phyloP scores from a whole-genome alignment of 2,329 filamentous ascomycete species.

The Alternaria postmessia region DNA sequence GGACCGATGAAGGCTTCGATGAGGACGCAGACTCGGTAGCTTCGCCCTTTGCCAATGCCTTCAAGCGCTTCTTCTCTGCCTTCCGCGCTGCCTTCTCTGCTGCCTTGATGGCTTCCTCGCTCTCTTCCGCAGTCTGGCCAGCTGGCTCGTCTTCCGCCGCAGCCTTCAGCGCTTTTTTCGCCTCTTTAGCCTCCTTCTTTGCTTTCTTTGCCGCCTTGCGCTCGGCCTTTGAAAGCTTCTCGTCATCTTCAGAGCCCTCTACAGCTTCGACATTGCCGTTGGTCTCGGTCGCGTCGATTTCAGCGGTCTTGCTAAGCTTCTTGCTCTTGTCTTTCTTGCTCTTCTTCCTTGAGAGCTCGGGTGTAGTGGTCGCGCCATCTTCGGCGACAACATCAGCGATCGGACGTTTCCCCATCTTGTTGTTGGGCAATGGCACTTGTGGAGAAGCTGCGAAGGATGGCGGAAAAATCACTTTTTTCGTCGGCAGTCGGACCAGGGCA shows the following conservation, averaged over 20 bases:
- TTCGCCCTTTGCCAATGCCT: slow-evolving; percentile 42
- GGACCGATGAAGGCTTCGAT: slow-evolving; percentile 27
- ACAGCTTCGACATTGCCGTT: slow-evolving; percentile 29
- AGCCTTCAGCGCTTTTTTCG: slow-evolving; percentile 30
- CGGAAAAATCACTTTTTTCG: slow-evolving; percentile 26
- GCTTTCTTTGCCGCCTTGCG: slow-evolving; percentile 54
- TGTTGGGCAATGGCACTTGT: slow-evolving; percentile 9
- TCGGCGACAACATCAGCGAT: slow-evolving; percentile 43
- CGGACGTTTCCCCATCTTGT: slow-evolving; percentile 49
- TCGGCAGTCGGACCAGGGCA: slow-evolving; percentile 16
- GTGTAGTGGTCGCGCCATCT: slow-evolving; percentile 28
- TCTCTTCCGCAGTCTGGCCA: slow-evolving; percentile 37
- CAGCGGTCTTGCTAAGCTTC: slow-evolving; percentile 32
- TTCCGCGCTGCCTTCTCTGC: slow-evolving; percentile 48
- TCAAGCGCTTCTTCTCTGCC: slow-evolving; percentile 50
- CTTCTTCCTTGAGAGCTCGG: slow-evolving; percentile 48
- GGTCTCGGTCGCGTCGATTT: slow-evolving; percentile 27
- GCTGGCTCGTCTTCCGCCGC: slow-evolving; percentile 25
- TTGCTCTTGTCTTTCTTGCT: slow-evolving; percentile 49
- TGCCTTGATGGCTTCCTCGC: slow-evolving; percentile 40
- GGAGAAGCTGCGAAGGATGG: slow-evolving; percentile 11
- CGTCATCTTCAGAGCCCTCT: slow-evolving; percentile 37
- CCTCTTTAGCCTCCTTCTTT: slow-evolving; percentile 51
- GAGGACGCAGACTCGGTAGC: slow-evolving; percentile 26
- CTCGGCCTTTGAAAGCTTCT: slow-evolving; percentile 52